Percentiles rank a stretch among this genome's conserved stretches.
Conservation (phyloP, 768 basidiomycete species). For the Hypsizygus marmoreus region DNA sequence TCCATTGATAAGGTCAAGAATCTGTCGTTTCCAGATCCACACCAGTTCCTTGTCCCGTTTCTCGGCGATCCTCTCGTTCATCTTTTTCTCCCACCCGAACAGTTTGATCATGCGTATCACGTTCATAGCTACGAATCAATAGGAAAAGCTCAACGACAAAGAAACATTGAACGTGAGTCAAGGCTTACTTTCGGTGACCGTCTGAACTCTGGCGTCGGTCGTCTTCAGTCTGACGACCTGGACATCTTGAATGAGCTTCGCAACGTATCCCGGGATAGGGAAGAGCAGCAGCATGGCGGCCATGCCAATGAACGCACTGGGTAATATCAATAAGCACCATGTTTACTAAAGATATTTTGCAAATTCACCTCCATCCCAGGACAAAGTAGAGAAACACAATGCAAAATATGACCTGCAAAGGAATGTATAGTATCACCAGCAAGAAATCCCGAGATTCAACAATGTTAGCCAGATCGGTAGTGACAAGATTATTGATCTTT, state of each 20-base stretch:
- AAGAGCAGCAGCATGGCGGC: conserved; percentile 50
- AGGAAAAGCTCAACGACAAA: conserved; percentile 4
- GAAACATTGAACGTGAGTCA: conserved; percentile 13
- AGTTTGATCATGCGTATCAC: conserved; percentile 71
- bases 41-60: conserved; percentile 64
- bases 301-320: conserved; percentile 60
- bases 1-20: conserved; percentile 49
- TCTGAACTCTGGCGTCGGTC: conserved; percentile 60
- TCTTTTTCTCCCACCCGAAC: conserved; percentile 66
- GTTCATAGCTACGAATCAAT: conserved; percentile 46
- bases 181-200: conserved; percentile 58
- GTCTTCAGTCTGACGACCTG: conserved; percentile 55
- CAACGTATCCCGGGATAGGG: conserved; percentile 60
- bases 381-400: conserved; percentile 47
- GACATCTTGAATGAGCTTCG: conserved; percentile 45
- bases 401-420: conserved; percentile 40
- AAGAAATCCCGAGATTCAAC: conserved; percentile 37
- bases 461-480: conserved; percentile 56
- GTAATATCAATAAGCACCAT: conserved; percentile 5
- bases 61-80: conserved; percentile 51
- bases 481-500: conserved; percentile 76
- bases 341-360: not conserved
- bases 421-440: conserved; percentile 37
- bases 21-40: conserved; percentile 53
- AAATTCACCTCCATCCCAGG: conserved; percentile 47